Evolutionary conservation across 257 asterid species (phyloP), one percentile per base, ranked within the genome.

Genomic region (Linaria vulgaris): DNA sequence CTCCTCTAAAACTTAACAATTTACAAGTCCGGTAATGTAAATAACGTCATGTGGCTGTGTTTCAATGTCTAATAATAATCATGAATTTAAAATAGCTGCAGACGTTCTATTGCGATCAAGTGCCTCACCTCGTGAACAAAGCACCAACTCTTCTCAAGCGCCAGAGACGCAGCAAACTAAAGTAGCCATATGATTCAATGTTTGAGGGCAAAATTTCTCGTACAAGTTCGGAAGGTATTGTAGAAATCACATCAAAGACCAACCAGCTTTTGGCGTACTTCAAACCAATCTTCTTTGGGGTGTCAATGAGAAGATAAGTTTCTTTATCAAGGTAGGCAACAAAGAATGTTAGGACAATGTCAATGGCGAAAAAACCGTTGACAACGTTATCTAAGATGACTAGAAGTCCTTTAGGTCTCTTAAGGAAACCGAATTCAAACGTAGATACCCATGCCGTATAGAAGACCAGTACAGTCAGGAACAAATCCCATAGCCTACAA

Each of bases 371-470:
- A 67, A 88, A 73, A 0, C 69, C 75, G 64, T 90, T 88, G 3
- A 82, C 94, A 4, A 85, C 63, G 50, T 88, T 83, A 78, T 87
- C 96, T 4, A 79, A 54, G 65, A 78, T 69, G 61, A 83, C 47
- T 12, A 85, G 90, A 50, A 72, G 34, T 21, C 78, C 62, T 5
- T 2, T 44, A 1, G 94, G 90, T 6, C 44, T 39, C 24, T 74
- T 73, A 9, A 88, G 78, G 83, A 88, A 90, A n/a, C 96, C 96
- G 57, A 88, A 84, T 53, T 90, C 95, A 64, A 77, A 85, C n/a
- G 95, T 96, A 30, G 83, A 82, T 58, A 78, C 86, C 97, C 97
- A 90, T 51, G 95, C 89, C 38, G 95, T 87, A 84, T 90, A 90
- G 78, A 85, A 82, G 39, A 90, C 96, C 49, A 90, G 72, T 17